Conservation (phyloP, 1,284 basidiomycete genomes). For the Microstroma glucosiphilum region DNA sequence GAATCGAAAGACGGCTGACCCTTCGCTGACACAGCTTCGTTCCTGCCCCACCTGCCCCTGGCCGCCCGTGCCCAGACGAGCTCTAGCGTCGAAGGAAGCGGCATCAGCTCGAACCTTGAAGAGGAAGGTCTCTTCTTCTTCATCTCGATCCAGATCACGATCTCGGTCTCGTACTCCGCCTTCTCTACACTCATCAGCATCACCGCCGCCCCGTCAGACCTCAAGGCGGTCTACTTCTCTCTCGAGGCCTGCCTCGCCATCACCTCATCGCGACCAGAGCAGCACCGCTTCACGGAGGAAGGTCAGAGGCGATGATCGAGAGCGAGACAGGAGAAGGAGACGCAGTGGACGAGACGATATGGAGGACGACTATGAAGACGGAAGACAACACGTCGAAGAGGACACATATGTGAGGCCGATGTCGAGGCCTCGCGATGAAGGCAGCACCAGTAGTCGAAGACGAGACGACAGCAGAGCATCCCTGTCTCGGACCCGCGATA, state of each 20-base stretch:
- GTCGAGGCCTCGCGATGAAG: not conserved
- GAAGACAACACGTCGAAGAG: conserved; percentile 20
- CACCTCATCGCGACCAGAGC: conserved; percentile 39
- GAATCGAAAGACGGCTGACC: too few species aligned
- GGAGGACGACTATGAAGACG: conserved; percentile 25
- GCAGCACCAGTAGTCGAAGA: not conserved
- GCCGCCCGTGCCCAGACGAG: not conserved
- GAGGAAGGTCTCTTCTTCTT: conserved; percentile 4
- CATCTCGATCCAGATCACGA: conserved; percentile 17
- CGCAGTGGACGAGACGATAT: conserved; percentile 30
- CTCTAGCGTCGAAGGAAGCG: too few species aligned
- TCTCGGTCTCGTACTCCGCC: conserved; percentile 17
- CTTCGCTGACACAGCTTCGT: not conserved
- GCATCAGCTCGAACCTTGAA: not conserved
- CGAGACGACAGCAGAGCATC: conserved; percentile 11
- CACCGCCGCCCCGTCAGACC: conserved; percentile 19
- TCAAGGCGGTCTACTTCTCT: conserved; percentile 9
- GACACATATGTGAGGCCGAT: conserved; percentile 23
- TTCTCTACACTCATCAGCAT: conserved; percentile 14
- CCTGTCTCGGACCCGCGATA: conserved; percentile 10
- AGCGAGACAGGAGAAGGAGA: conserved; percentile 27
- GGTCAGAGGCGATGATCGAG: conserved; percentile 22
- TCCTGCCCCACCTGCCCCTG: not conserved
- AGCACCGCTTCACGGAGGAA: conserved; percentile 28
- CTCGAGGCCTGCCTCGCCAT: conserved; percentile 14